Conservation (phyloP, 2,329 filamentous ascomycete genomes). For the Exophiala aquamarina region DNA sequence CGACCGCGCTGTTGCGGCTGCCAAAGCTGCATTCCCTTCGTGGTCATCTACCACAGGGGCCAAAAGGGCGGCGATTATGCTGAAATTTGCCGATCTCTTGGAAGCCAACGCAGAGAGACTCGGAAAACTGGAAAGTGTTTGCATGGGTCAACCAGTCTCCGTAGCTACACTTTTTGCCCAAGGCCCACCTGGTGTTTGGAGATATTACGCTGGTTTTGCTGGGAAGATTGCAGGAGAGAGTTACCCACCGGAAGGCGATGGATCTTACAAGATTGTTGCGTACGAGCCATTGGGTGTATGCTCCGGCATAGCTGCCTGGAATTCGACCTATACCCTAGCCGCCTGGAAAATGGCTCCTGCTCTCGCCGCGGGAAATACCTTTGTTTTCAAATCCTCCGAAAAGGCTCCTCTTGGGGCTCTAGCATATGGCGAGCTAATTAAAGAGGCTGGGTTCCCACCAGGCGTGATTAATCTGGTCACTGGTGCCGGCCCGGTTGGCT, state of each 20-base stretch:
- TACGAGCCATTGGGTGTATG: conserved; percentile 60
- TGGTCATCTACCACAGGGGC: conserved; percentile 31
- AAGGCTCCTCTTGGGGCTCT: conserved; percentile 58
- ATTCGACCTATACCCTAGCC: conserved; percentile 72
- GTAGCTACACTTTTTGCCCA: conserved; percentile 44
- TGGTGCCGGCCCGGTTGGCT: conserved; percentile 32
- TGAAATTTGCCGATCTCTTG: conserved; percentile 54
- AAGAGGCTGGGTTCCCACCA: conserved; percentile 73
- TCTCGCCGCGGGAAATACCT: conserved; percentile 57
- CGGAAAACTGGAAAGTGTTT: conserved; percentile 71
- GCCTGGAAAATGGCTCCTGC: conserved; percentile 64
- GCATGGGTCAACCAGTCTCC: conserved; percentile 75
- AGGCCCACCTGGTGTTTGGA: conserved; percentile 31
- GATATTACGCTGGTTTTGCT: conserved; percentile 76
- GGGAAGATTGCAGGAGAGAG: conserved; percentile 78
- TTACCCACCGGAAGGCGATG: conserved; percentile 28
- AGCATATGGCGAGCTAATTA: conserved; percentile 65
- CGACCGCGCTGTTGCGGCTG: conserved; percentile 37
- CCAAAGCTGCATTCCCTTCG: conserved; percentile 35
- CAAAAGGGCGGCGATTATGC: conserved; percentile 30
- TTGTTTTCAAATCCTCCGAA: conserved; percentile 59
- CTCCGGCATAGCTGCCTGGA: conserved; percentile 77
- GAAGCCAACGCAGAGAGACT: conserved; percentile 62
- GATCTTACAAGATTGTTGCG: conserved; percentile 30
- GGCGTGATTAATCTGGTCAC: conserved; percentile 57